A percentile compares a stretch with the other conserved stretches of the same genome.
Conservation (phyloP, 1,284 basidiomycete species). For the Apiotrichum montevideense region DNA sequence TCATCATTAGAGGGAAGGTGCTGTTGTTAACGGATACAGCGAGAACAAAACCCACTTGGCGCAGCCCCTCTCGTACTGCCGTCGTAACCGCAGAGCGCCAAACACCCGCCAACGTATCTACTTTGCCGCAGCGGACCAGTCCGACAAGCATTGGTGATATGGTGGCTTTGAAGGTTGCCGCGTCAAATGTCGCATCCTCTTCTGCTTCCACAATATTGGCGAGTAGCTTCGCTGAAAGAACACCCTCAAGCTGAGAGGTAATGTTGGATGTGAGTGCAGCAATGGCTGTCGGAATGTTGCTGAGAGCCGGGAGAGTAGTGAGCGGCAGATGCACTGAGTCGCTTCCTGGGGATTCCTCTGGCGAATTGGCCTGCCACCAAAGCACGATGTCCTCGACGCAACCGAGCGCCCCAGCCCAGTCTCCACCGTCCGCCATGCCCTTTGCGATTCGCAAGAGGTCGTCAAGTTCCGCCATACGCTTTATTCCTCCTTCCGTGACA, state of each 20-base stretch:
- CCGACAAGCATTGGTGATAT: slow-evolving; percentile 64
- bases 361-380: slow-evolving; percentile 54
- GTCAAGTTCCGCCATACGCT: slow-evolving; percentile 62
- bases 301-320: slow-evolving; percentile 61
- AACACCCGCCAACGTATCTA: slow-evolving; percentile 61
- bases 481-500: slow-evolving; percentile 58
- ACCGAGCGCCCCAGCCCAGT: slow-evolving; percentile 75
- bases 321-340: slow-evolving; percentile 19
- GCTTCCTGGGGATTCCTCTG: slow-evolving; percentile 3
- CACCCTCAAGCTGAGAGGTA: slow-evolving; percentile 66
- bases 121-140: slow-evolving; percentile 65
- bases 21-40: slow-evolving; percentile 9
- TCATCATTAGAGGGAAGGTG: slow-evolving; percentile 50
- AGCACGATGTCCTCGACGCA: slow-evolving; percentile 67
- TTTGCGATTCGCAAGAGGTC: slow-evolving; percentile 67
- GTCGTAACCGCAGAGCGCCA: slow-evolving; percentile 72
- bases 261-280: slow-evolving; percentile 63
- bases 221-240: slow-evolving; percentile 65
- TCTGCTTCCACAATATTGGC: slow-evolving; percentile 56
- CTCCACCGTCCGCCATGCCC: slow-evolving; percentile 67
- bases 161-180: slow-evolving; percentile 33
- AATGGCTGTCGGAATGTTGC: slow-evolving; percentile 63
- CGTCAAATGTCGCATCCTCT: slow-evolving; percentile 12
- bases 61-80: slow-evolving; percentile 56
- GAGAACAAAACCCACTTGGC: slow-evolving; percentile 31